Conservation (phyloP, 139 green algal genomes). For the Picochlorum sp. region DNA sequence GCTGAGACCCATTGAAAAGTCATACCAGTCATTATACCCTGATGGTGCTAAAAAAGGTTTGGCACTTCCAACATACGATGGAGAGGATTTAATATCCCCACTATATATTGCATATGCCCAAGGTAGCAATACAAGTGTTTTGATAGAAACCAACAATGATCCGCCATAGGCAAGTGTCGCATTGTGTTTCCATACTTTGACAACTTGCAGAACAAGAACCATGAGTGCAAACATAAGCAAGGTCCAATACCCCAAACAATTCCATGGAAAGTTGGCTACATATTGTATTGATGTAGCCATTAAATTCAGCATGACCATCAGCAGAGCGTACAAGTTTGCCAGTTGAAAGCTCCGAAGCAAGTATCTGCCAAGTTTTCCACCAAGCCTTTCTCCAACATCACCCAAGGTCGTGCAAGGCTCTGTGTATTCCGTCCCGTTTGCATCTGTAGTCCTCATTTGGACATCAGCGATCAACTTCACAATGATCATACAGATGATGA, state of each 20-base stretch:
- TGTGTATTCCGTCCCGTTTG: neutral
- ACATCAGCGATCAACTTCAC: conserved; percentile 1
- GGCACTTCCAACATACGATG: conserved; percentile 1
- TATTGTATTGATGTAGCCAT: conserved; percentile 1
- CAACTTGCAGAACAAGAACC: neutral
- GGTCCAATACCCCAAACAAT: neutral
- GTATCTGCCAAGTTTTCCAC: neutral
- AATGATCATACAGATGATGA: neutral
- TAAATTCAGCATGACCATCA: conserved; percentile 1
- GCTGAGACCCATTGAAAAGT: conserved; percentile 2
- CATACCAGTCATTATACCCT: conserved; percentile 3
- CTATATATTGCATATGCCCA: neutral
- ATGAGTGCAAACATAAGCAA: neutral
- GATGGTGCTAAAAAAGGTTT: neutral
- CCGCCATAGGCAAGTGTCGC: neutral
- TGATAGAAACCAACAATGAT: neutral
- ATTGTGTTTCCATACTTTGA: conserved; percentile 1
- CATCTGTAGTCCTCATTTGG: neutral
- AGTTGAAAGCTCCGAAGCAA: neutral
- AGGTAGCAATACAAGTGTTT: neutral
- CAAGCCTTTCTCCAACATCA: neutral
- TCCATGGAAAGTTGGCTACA: conserved; percentile 2
- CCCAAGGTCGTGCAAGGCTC: neutral
- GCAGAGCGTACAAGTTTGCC: neutral
- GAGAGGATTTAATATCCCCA: neutral